Evolutionary conservation across 2,329 filamentous ascomycete species (phyloP), one percentile per base, ranked within the genome.

Genomic region (Paecilomyces sp.): DNA sequence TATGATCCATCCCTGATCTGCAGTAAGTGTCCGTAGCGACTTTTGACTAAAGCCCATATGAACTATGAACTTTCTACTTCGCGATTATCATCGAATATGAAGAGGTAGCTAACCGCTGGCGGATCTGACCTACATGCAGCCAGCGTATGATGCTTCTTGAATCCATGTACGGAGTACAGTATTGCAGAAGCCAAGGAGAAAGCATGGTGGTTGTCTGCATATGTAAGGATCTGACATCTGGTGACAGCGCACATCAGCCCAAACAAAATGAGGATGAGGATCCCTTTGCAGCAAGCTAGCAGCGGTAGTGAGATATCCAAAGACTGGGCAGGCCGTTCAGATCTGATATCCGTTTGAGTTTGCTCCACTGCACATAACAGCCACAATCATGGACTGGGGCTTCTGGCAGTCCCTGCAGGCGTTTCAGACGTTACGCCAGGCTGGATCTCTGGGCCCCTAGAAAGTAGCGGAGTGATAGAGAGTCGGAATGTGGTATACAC

Each of bases 331-430:
- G 36, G n/a, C 36, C 36, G 41, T 47, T 47, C 41, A 47, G 41
- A 47, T 47, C 41, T 47, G 41, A 22, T 18, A 47, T 47, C 41
- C 41, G n/a, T 18, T 22, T 47, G 15, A 9, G 13, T 22, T 22
- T 47, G 41, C 41, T 22, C 41, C 41, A 47, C 41, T 18, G 41
- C 41, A 22, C 41, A 47, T 47, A 47, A 47, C 36, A 47, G 36
- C 36, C 36, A 47, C 36, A 47, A 9, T 47, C 15, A 8, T 47
- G n/a, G 7, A 47, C n/a, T 47, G 41, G 41, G 41, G 41, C 41
- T 54, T 60, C 57, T 58, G 51, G 58, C 30, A 9, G 57, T 30
- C 22, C 54, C 33, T 50, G 22, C 53, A 56, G 41, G 28, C 28
- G 34, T 56, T 25, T 33, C 18, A 60, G 58, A 53, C 57, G 31